phyloP scores from a whole-genome alignment of 2,329 filamentous ascomycete species.

The Microsporum canis region DNA sequence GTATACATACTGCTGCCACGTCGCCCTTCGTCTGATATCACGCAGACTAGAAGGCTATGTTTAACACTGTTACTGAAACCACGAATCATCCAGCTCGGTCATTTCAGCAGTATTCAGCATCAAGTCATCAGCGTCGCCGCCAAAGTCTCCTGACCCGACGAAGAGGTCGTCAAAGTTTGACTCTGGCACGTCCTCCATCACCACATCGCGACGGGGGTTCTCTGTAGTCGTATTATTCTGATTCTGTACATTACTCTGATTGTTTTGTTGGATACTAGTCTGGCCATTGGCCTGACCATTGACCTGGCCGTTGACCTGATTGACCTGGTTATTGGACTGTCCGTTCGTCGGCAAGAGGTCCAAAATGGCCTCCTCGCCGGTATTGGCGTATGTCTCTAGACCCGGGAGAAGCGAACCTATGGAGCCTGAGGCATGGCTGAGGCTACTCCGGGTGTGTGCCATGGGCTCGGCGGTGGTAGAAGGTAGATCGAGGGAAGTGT shows the following conservation, averaged over 20 bases:
- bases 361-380: constrained; percentile 29
- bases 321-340: not conserved
- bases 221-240: constrained; percentile 4
- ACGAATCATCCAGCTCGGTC: constrained; percentile 32
- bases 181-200: constrained; percentile 25
- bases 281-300: not conserved
- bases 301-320: not conserved
- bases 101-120: constrained; percentile 31
- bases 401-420: constrained; percentile 23
- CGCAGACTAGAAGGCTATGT: not conserved
- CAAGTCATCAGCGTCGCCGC: constrained; percentile 25
- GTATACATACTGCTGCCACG: not conserved
- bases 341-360: constrained; percentile 21
- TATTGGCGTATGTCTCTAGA: constrained; percentile 24
- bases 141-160: constrained; percentile 30
- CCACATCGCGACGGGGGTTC: constrained; percentile 15
- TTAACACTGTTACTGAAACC: constrained; percentile 21
- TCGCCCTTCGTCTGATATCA: not conserved
- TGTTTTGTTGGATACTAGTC: not conserved
- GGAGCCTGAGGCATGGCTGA: constrained; percentile 13
- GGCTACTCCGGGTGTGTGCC: constrained; percentile 13
- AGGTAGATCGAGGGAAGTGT: not conserved
- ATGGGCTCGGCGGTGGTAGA: constrained; percentile 7
- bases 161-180: constrained; percentile 38
- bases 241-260: constrained; percentile 3